Evolutionary conservation across 2,329 filamentous ascomycete genomes (phyloP), one percentile per base, ranked within the genome.

Genomic region (Aspergillus novofumigatus): DNA sequence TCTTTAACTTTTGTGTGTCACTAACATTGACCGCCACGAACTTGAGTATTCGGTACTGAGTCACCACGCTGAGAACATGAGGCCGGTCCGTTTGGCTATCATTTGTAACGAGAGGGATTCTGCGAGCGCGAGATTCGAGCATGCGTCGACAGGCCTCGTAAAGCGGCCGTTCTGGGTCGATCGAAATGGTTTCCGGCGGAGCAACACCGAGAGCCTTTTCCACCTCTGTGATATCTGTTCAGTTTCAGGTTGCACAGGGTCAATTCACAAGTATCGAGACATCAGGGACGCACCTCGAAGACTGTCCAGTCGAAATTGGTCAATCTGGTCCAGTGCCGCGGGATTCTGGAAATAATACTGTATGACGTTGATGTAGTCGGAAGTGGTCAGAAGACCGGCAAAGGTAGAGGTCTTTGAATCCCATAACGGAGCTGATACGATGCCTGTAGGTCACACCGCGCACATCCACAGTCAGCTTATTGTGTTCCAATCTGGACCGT

Each of bases 321-420:
- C 94, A 67, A 99, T 90, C 71, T 93, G 87, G 63, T 87, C 86
- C 59, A 97, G 84, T 57, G 92, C 89, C 64, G 96, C 91, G 2
- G 93, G 94, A 67, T 94, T 95, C 75, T 97, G 92, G 81, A 92
- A 97, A 80, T 99, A 97, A 77, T 99, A 99, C 74, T 97, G 93
- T 44, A 99, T 96, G 56, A 99, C 89, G 70, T 99, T 99, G 78
- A 99, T 95, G 74, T 94, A 99, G 77, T 99, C 94, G 59, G 92
- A 96, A 61, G 92, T 94, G 28, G 94, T 99, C 63, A 99, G 82
- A 51, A 99, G 84, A 42, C 94, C 94, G 44, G 93, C 94, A 75
- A 97, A 99, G 38, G 89, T 91, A 26, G 92, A 96, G 3, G 88
- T 90, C 63, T 90, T 88, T 26, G 93, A 97, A 75, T 99, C 92